Evolutionary conservation across 495 filamentous ascomycete species (phyloP).

Genomic region (Lepidopterella palustris): DNA sequence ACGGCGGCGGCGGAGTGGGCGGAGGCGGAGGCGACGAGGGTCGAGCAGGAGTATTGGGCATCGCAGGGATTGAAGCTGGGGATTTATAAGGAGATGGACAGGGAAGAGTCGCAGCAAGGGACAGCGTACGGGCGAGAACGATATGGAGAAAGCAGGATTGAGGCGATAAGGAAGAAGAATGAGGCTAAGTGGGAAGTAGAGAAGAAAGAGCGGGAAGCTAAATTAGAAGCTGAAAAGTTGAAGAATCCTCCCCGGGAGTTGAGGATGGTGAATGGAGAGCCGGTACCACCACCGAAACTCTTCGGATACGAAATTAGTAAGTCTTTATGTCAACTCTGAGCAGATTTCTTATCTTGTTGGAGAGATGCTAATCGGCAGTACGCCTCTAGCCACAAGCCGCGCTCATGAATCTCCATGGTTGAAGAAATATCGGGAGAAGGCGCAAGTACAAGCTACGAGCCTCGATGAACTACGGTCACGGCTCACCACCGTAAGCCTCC

Average conservation of each 20-base stretch:
- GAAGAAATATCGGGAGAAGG: no score
- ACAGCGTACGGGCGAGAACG: background rate
- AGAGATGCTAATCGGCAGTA: no score
- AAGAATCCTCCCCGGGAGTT: no score
- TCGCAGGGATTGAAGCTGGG: background rate
- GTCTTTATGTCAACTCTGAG: background rate
- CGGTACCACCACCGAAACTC: slow-evolving; percentile 28
- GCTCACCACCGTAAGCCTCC: slow-evolving; percentile 14
- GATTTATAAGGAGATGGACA: background rate
- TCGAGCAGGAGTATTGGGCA: slow-evolving; percentile 35
- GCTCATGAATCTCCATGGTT: no score
- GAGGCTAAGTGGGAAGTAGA: slow-evolving; percentile 28
- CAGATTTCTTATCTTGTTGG: background rate
- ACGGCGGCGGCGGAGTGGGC: slow-evolving; percentile 54
- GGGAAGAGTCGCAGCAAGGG: background rate
- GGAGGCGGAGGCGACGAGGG: slow-evolving; percentile 45
- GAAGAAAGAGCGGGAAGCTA: slow-evolving; percentile 45
- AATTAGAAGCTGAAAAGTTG: no score
- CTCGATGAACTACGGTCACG: slow-evolving; percentile 1
- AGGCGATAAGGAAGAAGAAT: background rate
- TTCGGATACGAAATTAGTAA: slow-evolving; percentile 20
- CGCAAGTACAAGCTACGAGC: no score
- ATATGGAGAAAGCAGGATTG: background rate
- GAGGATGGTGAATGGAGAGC: no score
- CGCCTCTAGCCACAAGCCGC: no score